Evolutionary conservation across 1,284 basidiomycete genomes (phyloP).

Genomic region (Rhodotorula sp.): DNA sequence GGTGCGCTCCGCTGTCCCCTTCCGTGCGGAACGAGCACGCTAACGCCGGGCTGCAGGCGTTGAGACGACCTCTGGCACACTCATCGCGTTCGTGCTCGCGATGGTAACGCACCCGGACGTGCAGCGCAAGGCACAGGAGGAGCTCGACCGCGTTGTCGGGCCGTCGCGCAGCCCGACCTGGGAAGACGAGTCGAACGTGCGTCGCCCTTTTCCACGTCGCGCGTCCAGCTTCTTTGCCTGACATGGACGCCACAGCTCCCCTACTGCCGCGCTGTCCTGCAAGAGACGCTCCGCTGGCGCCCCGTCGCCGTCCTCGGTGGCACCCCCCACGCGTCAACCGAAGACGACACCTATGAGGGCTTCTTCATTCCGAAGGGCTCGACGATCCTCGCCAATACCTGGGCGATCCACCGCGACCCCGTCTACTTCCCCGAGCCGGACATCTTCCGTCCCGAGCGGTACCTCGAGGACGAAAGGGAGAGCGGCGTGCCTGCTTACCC

Average conservation of each 20-base stretch:
- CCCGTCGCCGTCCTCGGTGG: constrained; percentile 40
- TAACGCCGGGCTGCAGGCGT: constrained; percentile 9
- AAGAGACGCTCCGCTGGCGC: constrained; percentile 47
- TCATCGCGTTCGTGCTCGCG: constrained; percentile 9
- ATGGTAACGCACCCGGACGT: constrained; percentile 48
- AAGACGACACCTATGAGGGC: constrained; percentile 22
- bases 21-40: not conserved
- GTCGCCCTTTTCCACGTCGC: not conserved
- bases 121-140: constrained; percentile 37
- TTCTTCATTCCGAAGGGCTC: constrained; percentile 52
- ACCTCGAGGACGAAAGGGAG: constrained; percentile 9
- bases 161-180: constrained; percentile 42
- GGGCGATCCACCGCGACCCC: constrained; percentile 26
- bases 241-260: constrained; percentile 15
- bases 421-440: constrained; percentile 29
- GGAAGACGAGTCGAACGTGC: constrained; percentile 36
- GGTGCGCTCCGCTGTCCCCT: not conserved
- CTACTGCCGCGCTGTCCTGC: constrained; percentile 49
- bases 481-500: constrained; percentile 18
- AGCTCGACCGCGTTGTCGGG: constrained; percentile 44
- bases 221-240: too few species aligned
- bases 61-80: constrained; percentile 15
- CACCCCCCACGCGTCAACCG: constrained; percentile 10
- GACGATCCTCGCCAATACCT: constrained; percentile 44
- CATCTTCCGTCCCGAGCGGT: constrained; percentile 26